Conservation (phyloP, 2,329 filamentous ascomycete genomes). For the Fusarium drepaniforme region DNA sequence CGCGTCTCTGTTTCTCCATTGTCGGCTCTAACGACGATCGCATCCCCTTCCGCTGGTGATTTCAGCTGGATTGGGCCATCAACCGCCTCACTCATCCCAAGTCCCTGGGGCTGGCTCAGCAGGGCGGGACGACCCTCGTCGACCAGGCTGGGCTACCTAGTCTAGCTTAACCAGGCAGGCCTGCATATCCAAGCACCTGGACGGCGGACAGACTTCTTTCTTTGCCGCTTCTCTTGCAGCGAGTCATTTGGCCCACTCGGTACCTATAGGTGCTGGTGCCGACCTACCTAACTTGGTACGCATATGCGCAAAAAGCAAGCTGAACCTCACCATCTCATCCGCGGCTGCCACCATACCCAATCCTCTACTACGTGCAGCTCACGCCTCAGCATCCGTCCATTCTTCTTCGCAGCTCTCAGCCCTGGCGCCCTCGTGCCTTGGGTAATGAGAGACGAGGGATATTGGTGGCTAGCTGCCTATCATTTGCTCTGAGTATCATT, state of each 20-base stretch:
- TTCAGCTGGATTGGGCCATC: background rate
- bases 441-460: background rate
- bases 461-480: background rate
- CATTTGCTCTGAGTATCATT: background rate
- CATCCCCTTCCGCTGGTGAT: background rate
- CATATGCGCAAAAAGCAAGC: constrained; percentile 9
- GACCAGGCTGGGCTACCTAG: background rate
- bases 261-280: background rate
- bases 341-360: constrained; percentile 19
- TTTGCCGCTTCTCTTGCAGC: constrained; percentile 2
- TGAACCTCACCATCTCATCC: constrained; percentile 1
- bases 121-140: constrained; percentile 6
- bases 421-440: background rate
- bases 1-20: background rate
- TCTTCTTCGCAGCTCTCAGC: background rate
- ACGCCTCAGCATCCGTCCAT: background rate
- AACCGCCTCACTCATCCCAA: constrained; percentile 13
- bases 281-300: background rate
- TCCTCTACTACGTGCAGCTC: constrained; percentile 16
- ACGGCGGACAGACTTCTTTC: background rate
- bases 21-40: background rate
- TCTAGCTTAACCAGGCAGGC: background rate
- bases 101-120: constrained; percentile 10
- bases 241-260: background rate
- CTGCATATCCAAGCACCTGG: background rate